A percentile compares a stretch with the other conserved stretches of the same genome.
Evolutionary conservation across 306 rosid species (phyloP).

Genomic region (Vigna reflexopilosa): DNA sequence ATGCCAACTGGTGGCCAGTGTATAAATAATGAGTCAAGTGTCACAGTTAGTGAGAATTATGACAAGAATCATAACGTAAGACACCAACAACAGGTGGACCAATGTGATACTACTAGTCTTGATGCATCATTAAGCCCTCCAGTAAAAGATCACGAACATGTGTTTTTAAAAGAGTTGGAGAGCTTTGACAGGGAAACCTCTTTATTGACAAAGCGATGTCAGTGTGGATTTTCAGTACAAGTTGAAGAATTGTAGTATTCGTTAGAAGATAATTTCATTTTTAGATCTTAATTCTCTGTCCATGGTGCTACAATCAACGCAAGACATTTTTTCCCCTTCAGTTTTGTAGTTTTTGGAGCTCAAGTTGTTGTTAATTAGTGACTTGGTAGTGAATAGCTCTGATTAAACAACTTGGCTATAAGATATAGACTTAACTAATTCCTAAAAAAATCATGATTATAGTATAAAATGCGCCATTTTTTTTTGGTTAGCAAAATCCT

Average conservation of each 20-base stretch:
- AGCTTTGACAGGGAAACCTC: slow-evolving; percentile 63
- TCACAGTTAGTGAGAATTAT: slow-evolving; percentile 40
- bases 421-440: background rate
- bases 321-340: background rate
- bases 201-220: slow-evolving; percentile 73
- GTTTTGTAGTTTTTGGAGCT: background rate
- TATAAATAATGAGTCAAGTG: slow-evolving; percentile 43
- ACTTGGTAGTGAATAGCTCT: background rate
- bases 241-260: slow-evolving; percentile 76
- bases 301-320: slow-evolving; percentile 31
- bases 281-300: slow-evolving; percentile 1
- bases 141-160: slow-evolving; percentile 70
- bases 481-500: background rate
- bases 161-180: slow-evolving; percentile 71
- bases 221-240: slow-evolving; percentile 84
- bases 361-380: slow-evolving; percentile 13
- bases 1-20: slow-evolving; percentile 36
- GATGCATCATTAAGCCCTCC: slow-evolving; percentile 40
- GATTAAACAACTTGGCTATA: background rate
- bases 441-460: background rate
- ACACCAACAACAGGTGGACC: slow-evolving; percentile 39
- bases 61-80: slow-evolving; percentile 45
- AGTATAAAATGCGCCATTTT: background rate
- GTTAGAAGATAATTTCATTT: background rate
- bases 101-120: slow-evolving; percentile 4